Evolutionary conservation across 768 basidiomycete species (phyloP).

Genomic region (Lenzites betulinus): DNA sequence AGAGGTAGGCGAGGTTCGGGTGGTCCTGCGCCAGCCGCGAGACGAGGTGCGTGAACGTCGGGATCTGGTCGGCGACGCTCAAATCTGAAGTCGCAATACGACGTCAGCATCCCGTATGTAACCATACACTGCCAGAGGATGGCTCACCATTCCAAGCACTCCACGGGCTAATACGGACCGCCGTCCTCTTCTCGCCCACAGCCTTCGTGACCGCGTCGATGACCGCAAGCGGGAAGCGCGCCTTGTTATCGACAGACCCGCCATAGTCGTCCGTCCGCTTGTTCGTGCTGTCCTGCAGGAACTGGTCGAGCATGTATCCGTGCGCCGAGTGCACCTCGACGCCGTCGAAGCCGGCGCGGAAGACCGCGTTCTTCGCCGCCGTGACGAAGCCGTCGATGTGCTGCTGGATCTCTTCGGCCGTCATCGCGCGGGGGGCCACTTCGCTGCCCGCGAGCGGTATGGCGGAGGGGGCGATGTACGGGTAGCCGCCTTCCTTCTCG

Average conservation of each 20-base stretch:
- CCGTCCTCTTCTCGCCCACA: slow-evolving; percentile 43
- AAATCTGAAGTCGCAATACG: slow-evolving; percentile 38
- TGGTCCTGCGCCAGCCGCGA: slow-evolving; percentile 38
- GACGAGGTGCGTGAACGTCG: slow-evolving; percentile 29
- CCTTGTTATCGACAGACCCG: slow-evolving; percentile 47
- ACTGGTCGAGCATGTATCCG: slow-evolving; percentile 41
- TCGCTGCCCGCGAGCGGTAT: no score
- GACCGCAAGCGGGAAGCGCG: slow-evolving; percentile 46
- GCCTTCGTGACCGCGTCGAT: slow-evolving; percentile 39
- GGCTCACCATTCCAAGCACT: not conserved
- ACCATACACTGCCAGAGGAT: not conserved
- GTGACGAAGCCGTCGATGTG: not conserved
- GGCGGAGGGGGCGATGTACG: no score
- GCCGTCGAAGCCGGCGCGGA: not conserved
- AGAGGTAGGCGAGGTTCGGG: slow-evolving; percentile 43
- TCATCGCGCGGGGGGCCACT: no score
- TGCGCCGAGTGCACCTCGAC: slow-evolving; percentile 26
- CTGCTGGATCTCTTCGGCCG: not conserved
- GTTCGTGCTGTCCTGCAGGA: no score
- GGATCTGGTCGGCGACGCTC: slow-evolving; percentile 52
- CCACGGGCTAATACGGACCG: slow-evolving; percentile 41
- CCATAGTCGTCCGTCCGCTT: slow-evolving; percentile 50
- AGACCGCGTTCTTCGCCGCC: not conserved
- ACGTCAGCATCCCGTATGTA: not conserved
- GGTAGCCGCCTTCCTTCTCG: slow-evolving; percentile 32